These are phyloP conservation scores for Podospora didyma DNA, from an alignment of 495 filamentous ascomycete genomes.

Conservation along the genomic window DNA sequence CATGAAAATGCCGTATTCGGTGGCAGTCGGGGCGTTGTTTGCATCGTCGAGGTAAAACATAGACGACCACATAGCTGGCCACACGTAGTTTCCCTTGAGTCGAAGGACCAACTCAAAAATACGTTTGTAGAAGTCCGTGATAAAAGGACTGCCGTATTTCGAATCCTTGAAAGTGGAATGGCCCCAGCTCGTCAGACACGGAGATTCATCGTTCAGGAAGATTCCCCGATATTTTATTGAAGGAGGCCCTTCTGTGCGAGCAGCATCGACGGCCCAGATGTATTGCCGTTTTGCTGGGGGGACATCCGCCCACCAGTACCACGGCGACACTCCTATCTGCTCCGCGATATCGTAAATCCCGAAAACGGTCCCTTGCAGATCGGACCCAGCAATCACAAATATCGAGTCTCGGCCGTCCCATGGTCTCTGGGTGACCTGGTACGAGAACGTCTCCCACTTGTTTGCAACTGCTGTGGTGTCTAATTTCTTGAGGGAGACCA, in stretches of 20 bases:
- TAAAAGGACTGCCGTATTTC: constrained; percentile 47
- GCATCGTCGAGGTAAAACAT: constrained; percentile 62
- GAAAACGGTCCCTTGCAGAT: constrained; percentile 58
- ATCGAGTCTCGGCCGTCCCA: constrained; percentile 44
- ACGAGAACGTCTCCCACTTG: constrained; percentile 60
- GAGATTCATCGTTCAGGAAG: constrained; percentile 67
- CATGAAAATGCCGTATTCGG: constrained; percentile 62
- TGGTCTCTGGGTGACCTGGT: constrained; percentile 45
- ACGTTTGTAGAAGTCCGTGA: constrained; percentile 55
- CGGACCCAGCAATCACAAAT: constrained; percentile 58
- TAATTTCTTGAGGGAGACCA: constrained; percentile 43
- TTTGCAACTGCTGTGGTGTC: constrained; percentile 44
- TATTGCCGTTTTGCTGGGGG: constrained; percentile 41
- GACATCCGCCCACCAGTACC: constrained; percentile 64
- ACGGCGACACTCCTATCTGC: constrained; percentile 61
- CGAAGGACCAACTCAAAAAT: constrained; percentile 64
- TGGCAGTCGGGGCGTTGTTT: constrained; percentile 53
- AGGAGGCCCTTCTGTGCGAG: constrained; percentile 49
- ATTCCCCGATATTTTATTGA: constrained; percentile 65
- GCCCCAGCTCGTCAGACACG: constrained; percentile 59
- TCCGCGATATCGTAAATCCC: constrained; percentile 61
- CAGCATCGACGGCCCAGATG: constrained; percentile 45
- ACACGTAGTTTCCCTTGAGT: constrained; percentile 61
- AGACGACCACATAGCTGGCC: constrained; percentile 62
- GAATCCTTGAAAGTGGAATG: constrained; percentile 25